Conservation (phyloP, 2,329 filamentous ascomycete genomes). For the Fusarium sublunatum region DNA sequence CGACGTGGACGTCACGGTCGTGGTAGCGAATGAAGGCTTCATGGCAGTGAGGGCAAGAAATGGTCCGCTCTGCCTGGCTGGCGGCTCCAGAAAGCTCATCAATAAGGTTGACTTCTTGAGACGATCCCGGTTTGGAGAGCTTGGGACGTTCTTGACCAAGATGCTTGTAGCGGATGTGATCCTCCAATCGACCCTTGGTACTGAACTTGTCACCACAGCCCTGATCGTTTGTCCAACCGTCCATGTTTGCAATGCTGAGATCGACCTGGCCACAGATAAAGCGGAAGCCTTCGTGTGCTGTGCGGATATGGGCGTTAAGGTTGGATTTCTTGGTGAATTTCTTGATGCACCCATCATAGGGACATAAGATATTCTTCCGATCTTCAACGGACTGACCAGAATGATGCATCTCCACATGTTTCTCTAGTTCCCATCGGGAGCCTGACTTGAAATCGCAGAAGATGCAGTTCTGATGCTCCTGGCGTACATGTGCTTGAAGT, state of each 20-base stretch:
- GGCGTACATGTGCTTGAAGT: conserved; percentile 78
- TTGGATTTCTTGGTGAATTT: conserved; percentile 88
- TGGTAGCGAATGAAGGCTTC: conserved; percentile 62
- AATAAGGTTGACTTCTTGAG: conserved; percentile 49
- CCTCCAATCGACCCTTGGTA: conserved; percentile 81
- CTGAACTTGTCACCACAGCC: conserved; percentile 82
- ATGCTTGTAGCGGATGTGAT: conserved; percentile 87
- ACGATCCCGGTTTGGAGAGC: conserved; percentile 37
- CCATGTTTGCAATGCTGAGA: conserved; percentile 66
- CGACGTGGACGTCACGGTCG: conserved; percentile 62
- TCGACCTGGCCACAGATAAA: conserved; percentile 83
- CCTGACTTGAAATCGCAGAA: conserved; percentile 78
- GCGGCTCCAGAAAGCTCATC: conserved; percentile 58
- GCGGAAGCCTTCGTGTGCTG: conserved; percentile 78
- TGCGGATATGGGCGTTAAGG: conserved; percentile 80
- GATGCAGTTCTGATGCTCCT: conserved; percentile 78
- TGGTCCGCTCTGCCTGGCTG: conserved; percentile 55
- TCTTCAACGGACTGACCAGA: conserved; percentile 70
- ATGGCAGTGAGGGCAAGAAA: conserved; percentile 60
- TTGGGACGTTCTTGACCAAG: conserved; percentile 67
- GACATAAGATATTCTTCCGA: conserved; percentile 74
- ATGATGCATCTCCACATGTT: conserved; percentile 83
- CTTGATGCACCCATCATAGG: conserved; percentile 75
- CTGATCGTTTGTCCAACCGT: conserved; percentile 71
- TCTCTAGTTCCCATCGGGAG: conserved; percentile 74